Conservation (phyloP, 176 grass and related monocot species). For the Dendrocalamus sinicus region DNA sequence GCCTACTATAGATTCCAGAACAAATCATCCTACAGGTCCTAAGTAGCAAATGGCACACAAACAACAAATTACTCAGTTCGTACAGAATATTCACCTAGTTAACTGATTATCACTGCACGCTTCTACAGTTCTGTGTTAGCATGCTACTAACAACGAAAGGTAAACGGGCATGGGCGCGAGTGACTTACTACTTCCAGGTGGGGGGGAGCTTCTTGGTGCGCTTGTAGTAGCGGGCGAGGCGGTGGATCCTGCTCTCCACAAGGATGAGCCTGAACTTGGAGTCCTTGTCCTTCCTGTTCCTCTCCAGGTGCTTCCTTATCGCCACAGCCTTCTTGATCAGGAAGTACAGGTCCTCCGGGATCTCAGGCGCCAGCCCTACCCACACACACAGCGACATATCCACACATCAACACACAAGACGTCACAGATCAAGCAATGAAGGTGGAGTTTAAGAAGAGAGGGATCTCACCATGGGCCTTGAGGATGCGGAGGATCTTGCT, state of each 20-base stretch:
- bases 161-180: not conserved
- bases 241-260: constrained; percentile 95
- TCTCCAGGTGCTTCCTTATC: constrained; percentile 93
- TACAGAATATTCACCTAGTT: not conserved
- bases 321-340: constrained; percentile 93
- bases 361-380: constrained; percentile 73
- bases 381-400: not conserved
- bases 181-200: constrained; percentile 92
- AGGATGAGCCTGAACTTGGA: constrained; percentile 91
- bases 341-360: constrained; percentile 88
- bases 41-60: not conserved
- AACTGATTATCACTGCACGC: not conserved
- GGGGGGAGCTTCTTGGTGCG: constrained; percentile 94
- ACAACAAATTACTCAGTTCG: not conserved
- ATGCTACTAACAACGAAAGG: not conserved
- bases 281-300: constrained; percentile 97
- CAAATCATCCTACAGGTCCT: not conserved
- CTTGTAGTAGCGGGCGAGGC: constrained; percentile 96
- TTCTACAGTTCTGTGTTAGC: not conserved
- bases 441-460: not conserved
- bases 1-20: not conserved
- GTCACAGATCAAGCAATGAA: not conserved
- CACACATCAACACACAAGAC: not conserved
- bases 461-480: constrained; percentile 71
- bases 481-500: constrained; percentile 96